Percentiles rank a stretch among this genome's conserved stretches.
Conservation (phyloP, 192 early-diverging fungal genomes). For the Dissophora ornata region DNA sequence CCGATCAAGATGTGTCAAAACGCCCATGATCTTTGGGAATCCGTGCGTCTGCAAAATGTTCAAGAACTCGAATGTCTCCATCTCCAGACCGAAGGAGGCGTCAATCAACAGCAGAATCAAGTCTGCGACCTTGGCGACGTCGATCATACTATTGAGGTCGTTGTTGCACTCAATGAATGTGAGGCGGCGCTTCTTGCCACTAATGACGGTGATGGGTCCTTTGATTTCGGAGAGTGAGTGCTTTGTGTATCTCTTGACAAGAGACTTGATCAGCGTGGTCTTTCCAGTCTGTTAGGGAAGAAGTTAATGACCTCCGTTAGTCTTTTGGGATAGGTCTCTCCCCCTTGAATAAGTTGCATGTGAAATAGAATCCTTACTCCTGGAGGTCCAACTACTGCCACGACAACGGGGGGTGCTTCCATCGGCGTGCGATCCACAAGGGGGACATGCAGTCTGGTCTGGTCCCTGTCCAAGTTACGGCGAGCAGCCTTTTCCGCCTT, state of each 20-base stretch:
- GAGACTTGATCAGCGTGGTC: slow-evolving; percentile 95
- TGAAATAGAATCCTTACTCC: slow-evolving; percentile 61
- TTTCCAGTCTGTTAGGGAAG: slow-evolving; percentile 82
- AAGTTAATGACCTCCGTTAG: neutral
- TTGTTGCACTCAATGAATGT: slow-evolving; percentile 98
- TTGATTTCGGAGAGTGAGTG: slow-evolving; percentile 91
- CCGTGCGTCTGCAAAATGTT: slow-evolving; percentile 98
- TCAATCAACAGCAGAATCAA: slow-evolving; percentile 95
- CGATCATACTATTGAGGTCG: slow-evolving; percentile 98
- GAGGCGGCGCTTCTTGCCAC: slow-evolving; percentile 92
- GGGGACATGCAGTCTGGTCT: slow-evolving; percentile 96
- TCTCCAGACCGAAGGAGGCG: slow-evolving; percentile 98
- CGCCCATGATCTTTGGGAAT: slow-evolving; percentile 98
- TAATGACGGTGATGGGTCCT: slow-evolving; percentile 97
- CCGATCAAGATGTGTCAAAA: slow-evolving; percentile 95
- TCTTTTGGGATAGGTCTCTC: too few relatives aligned
- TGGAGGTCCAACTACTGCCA: slow-evolving; percentile 97
- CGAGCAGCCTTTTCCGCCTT: slow-evolving; percentile 83
- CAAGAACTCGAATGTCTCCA: slow-evolving; percentile 99
- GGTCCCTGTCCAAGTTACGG: slow-evolving; percentile 85
- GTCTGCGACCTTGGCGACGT: slow-evolving; percentile 97
- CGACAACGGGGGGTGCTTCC: slow-evolving; percentile 90
- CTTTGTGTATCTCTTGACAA: slow-evolving; percentile 96
- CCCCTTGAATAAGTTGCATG: neutral
- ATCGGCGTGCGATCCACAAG: slow-evolving; percentile 92